phyloP scores from a whole-genome alignment of 441 rosid genomes.

The Syzygium syzygioides region DNA sequence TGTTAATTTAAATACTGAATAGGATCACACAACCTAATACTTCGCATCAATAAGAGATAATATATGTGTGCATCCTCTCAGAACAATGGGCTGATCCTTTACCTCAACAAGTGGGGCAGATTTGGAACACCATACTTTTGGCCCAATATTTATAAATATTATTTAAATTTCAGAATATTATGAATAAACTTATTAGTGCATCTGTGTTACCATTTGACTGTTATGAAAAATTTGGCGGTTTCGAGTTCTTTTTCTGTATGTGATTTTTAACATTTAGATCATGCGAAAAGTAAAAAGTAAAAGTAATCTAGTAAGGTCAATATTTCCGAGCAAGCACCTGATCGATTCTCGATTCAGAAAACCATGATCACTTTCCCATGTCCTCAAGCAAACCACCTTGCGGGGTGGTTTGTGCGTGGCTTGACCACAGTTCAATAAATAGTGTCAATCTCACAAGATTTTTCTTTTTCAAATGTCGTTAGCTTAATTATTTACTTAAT shows the following conservation, averaged over 20 bases:
- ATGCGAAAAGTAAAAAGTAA: neutral
- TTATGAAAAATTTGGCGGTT: neutral
- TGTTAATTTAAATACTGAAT: neutral
- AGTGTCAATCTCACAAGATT: neutral
- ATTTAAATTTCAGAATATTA: neutral
- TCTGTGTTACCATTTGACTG: neutral
- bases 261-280: no score
- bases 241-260: no score
- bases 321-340: accelerated
- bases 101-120: neutral
- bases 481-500: neutral
- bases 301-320: neutral
- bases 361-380: neutral
- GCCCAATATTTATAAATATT: neutral
- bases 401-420: neutral
- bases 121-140: neutral
- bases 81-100: neutral
- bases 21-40: neutral
- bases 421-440: neutral
- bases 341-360: neutral
- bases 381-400: neutral
- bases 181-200: neutral
- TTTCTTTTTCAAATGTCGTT: neutral
- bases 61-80: neutral
- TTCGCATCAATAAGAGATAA: neutral